Base-by-base conservation (phyloP, 805 yeast genomes). In the Candida lessepsii region DNA sequence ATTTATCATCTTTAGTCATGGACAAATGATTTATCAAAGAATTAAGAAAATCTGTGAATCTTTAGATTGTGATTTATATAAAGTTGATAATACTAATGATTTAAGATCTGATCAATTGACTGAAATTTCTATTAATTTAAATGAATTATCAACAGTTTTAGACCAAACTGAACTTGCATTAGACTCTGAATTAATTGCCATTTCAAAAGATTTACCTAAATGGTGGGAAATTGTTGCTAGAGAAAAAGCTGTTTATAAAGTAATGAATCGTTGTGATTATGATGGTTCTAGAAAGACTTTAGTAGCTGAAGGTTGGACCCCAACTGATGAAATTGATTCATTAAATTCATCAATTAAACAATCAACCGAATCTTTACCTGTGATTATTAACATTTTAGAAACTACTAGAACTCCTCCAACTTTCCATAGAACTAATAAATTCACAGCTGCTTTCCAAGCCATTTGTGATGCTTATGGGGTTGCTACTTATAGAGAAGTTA, bases 251-350 rank as follows among this genome's bases (percentile, higher is more conserved):
- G 81, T 90, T 11, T 89, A 83, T 61, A 73, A 82, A 24, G 76
- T 88, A 0, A 71, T 93, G 70, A 88, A 88, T 63, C 71, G 76
- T 53, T 80, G 88, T 60, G 87, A 86, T 56, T 84, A 82, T 60
- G 95, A 86, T 56, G 86, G 78, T 48, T 69, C 83, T n/a, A 80
- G 96, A 65, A 80, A 85, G 60, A 86, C 96, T 26, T 70, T 93
- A 45, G 78, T 91, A 35, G 96, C 95, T 15, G 98, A 95, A 69
- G 99, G 98, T 23, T 93, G 99, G 99, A 70, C 87, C 15, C 98
- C 99, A 28, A 73, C 81, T 15, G 80, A 78, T 47, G 96, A 89
- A 46, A 65, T 90, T 27, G 71, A 73, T 5, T 51, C 65, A n/a
- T 79, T 91, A 41, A 83, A 81, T 47, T 64, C 71, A 28, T 76